Conservation (phyloP, 257 asterid species). For the Solanum ahanhuiri region DNA sequence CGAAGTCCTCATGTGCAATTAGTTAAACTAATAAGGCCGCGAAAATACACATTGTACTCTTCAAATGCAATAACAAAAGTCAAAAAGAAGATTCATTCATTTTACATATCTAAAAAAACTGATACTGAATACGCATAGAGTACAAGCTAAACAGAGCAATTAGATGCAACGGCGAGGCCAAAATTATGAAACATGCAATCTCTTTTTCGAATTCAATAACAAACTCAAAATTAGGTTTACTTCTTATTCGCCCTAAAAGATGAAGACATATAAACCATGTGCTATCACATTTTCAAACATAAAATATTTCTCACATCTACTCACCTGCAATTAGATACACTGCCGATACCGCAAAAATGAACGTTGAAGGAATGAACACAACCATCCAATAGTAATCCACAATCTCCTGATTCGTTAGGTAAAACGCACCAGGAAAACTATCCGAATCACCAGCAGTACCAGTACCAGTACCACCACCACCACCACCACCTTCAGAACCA, state of each 20-base stretch:
- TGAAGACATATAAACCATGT: background rate
- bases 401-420: constrained; percentile 82
- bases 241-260: background rate
- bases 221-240: background rate
- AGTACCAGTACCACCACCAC: background rate
- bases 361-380: constrained; percentile 62
- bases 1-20: background rate
- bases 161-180: background rate
- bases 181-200: background rate
- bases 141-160: background rate
- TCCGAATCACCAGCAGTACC: constrained; percentile 43
- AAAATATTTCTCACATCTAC: background rate
- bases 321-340: constrained; percentile 71
- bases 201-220: background rate
- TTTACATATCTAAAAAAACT: background rate
- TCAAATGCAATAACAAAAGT: background rate
- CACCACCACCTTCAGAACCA: background rate
- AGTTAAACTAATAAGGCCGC: background rate
- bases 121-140: background rate
- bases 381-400: constrained; percentile 97
- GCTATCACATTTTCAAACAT: background rate
- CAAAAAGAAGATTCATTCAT: background rate
- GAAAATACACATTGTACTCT: background rate
- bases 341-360: constrained; percentile 38
- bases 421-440: constrained; percentile 59